Evolutionary conservation across 805 yeast genomes (phyloP), one percentile per base, ranked within the genome.

Genomic region (Lachancea mirantina): DNA sequence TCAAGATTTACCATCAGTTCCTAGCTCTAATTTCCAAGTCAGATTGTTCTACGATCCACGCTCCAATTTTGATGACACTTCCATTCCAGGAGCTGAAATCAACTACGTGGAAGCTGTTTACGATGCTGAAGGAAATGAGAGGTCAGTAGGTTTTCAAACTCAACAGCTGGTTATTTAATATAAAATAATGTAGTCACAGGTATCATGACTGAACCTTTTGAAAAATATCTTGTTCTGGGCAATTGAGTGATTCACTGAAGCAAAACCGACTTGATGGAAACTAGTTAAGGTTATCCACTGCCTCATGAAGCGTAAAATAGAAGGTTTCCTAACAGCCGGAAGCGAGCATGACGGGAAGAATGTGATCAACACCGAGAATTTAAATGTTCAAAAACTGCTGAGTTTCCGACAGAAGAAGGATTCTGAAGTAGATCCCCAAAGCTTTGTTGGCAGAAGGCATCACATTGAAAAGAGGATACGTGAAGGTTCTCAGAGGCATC

Each of bases 61-160:
- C 46, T 16, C 32, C 36, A 4, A 47, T 47, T 2, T 26, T 53
- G 4, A 55, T 13, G n/a, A 39, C 20, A 21, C 27, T 16, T n/a
- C 16, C 11, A 14, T 11, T 22, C n/a, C 17, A 17, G 24, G 27
- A 14, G 31, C 50, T 3, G 59, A 47, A 30, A 40, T 39, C 7
- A 44, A 36, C 24, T 57, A 58, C 1, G 60, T 55, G 1, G 41
- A 47, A 22, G 17, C 28, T n/a, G 48, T 55, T 4, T 56, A 37
- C 31, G 52, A 55, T 37, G 40, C 34, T 24, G 31, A 35, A 6
- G 58, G 59, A 8, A 13, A 23, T 2, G 32, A 37, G 21, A 38
- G 45, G 28, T 18, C 23, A 5, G 46, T 38, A 26, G 58, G 49
- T 8, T 32, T 47, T 5, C 53, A 47, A n/a, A n/a, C n/a, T n/a